These are phyloP conservation scores for Kitagawia praeruptora DNA, from an alignment of 129 eudicot genomes.

Conservation along the genomic window DNA sequence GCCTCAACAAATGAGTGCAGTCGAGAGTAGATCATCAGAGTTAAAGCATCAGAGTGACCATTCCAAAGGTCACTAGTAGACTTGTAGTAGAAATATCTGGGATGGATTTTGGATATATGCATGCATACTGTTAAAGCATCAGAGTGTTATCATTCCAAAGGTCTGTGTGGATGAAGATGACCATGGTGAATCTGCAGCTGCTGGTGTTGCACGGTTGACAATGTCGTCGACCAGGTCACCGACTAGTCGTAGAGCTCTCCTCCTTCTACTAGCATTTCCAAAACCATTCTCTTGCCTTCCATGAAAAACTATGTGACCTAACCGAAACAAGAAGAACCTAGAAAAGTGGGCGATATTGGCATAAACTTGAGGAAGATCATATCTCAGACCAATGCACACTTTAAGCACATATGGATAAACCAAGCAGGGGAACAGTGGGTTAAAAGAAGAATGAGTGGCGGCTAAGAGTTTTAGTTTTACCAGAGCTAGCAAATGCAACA, in stretches of 20 bases:
- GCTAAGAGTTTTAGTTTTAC: conserved; percentile 1
- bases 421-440: background rate
- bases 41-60: too few species aligned
- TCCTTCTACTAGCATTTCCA: conserved; percentile 14
- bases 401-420: background rate
- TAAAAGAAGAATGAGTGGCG: background rate
- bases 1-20: too few species aligned
- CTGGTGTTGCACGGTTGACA: background rate
- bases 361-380: background rate
- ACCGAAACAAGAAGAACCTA: conserved; percentile 3
- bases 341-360: background rate
- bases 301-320: background rate
- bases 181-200: conserved; percentile 2
- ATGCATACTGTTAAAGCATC: background rate
- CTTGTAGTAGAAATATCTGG: background rate
- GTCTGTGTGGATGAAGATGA: conserved; percentile 23
- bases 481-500: background rate
- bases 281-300: background rate
- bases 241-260: conserved; percentile 25
- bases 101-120: background rate
- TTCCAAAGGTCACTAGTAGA: too few species aligned
- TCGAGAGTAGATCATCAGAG: too few species aligned
- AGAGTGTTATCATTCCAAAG: conserved; percentile 32
- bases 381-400: background rate
- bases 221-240: conserved; percentile 21